Conservation (phyloP, 208 protist species). For the Trypanosoma vivax region DNA sequence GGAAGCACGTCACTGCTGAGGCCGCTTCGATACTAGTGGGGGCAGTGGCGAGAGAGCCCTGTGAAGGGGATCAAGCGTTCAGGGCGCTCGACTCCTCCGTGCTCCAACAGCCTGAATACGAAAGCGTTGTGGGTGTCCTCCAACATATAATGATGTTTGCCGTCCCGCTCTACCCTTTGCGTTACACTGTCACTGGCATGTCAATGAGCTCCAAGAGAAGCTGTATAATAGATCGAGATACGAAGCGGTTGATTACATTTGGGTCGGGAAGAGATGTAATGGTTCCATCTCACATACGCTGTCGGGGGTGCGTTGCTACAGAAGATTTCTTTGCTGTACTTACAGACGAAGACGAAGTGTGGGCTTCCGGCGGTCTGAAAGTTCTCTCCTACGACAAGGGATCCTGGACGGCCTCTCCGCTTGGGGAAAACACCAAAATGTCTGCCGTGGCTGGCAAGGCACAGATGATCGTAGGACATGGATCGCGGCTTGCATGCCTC, state of each 20-base stretch:
- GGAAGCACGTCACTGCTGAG: neutral
- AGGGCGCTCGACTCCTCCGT: constrained; percentile 28
- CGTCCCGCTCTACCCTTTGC: constrained; percentile 69
- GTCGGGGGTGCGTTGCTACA: constrained; percentile 73
- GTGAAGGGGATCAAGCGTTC: constrained; percentile 17
- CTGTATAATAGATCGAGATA: constrained; percentile 67
- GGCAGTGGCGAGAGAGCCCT: constrained; percentile 2
- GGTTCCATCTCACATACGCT: constrained; percentile 61
- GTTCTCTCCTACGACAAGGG: constrained; percentile 20
- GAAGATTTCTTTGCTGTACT: constrained; percentile 84
- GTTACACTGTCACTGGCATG: constrained; percentile 85
- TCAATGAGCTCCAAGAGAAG: constrained; percentile 83
- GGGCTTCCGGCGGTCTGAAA: constrained; percentile 66
- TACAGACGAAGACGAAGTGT: constrained; percentile 81
- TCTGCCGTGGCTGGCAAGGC: constrained; percentile 55
- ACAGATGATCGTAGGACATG: constrained; percentile 70
- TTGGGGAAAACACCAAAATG: constrained; percentile 59
- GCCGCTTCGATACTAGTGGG: neutral
- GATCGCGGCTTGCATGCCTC: constrained; percentile 58
- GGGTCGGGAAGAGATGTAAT: constrained; percentile 65
- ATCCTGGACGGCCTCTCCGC: constrained; percentile 22
- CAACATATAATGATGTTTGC: constrained; percentile 86
- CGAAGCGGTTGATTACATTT: constrained; percentile 78
- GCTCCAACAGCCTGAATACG: constrained; percentile 12
- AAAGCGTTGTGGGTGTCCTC: constrained; percentile 60